Percentiles rank a stretch among this genome's conserved stretches.
These are phyloP conservation scores for Leucosporidium scottii DNA, from an alignment of 768 basidiomycete genomes.

Conservation along the genomic window DNA sequence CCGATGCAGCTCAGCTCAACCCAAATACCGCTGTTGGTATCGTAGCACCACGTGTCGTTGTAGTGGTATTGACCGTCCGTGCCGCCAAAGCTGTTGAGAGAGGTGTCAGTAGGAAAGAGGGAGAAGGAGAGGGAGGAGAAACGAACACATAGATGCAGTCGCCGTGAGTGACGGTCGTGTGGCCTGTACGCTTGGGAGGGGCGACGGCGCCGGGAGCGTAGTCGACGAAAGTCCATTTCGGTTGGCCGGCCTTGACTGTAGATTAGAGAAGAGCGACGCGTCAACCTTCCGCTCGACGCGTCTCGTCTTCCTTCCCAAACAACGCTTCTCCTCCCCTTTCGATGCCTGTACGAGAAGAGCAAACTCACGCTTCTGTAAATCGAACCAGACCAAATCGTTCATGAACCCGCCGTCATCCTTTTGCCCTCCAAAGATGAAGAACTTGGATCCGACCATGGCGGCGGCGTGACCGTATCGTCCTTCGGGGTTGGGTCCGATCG, in stretches of 20 bases:
- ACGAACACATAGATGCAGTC: slow-evolving; percentile 78
- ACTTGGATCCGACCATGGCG: slow-evolving; percentile 80
- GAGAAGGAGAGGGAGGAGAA: slow-evolving; percentile 19
- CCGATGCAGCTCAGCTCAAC: slow-evolving; percentile 91
- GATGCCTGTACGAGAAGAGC: background rate
- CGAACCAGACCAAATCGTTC: slow-evolving; percentile 92
- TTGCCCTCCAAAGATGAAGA: slow-evolving; percentile 94
- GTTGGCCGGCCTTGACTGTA: slow-evolving; percentile 70
- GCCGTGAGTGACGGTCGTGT: slow-evolving; percentile 72
- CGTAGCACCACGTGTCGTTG: slow-evolving; percentile 97
- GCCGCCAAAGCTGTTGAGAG: slow-evolving; percentile 74
- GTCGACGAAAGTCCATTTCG: slow-evolving; percentile 67
- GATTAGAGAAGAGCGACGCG: background rate
- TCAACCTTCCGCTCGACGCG: background rate
- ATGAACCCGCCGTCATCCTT: slow-evolving; percentile 70
- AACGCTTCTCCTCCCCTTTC: background rate
- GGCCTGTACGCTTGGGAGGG: slow-evolving; percentile 80
- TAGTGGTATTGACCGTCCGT: slow-evolving; percentile 99
- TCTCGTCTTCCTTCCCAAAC: too few species aligned
- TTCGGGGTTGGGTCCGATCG: slow-evolving; percentile 66
- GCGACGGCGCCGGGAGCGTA: slow-evolving; percentile 51
- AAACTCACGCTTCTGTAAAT: slow-evolving; percentile 79
- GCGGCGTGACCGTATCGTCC: slow-evolving; percentile 96
- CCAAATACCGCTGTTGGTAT: slow-evolving; percentile 72
- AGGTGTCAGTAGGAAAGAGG: background rate